Evolutionary conservation across 805 yeast genomes (phyloP).

Genomic region (Candida takata): DNA sequence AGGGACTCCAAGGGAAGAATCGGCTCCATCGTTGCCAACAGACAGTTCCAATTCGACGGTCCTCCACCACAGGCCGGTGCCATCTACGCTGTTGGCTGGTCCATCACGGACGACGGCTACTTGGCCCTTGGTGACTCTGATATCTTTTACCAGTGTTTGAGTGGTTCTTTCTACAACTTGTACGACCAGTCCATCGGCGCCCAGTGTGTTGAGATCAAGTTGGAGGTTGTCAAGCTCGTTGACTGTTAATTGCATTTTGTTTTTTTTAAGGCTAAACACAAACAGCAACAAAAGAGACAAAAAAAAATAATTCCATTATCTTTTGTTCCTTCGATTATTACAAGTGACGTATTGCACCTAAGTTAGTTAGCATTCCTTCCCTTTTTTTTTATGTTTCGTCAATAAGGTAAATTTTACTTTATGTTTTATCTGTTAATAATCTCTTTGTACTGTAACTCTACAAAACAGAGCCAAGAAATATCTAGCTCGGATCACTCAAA

Average conservation of each 20-base stretch:
- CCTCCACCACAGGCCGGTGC: slow-evolving; percentile 82
- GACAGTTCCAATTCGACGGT: slow-evolving; percentile 83
- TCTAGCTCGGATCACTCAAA: too few species aligned
- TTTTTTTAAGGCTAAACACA: too few species aligned
- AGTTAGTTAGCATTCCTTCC: too few species aligned
- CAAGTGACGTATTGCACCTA: too few species aligned
- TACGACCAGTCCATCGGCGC: slow-evolving; percentile 56
- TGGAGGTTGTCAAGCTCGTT: slow-evolving; percentile 51
- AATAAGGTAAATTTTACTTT: too few species aligned
- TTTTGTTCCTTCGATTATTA: too few species aligned
- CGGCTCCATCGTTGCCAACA: slow-evolving; percentile 75
- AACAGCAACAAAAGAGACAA: too few species aligned
- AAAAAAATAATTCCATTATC: too few species aligned
- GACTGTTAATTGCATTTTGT: slow-evolving; percentile 2
- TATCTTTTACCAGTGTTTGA: slow-evolving; percentile 64
- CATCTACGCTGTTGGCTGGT: slow-evolving; percentile 65
- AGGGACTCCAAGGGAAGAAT: slow-evolving; percentile 58
- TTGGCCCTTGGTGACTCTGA: slow-evolving; percentile 57
- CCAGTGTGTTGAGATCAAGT: slow-evolving; percentile 57
- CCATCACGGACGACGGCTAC: slow-evolving; percentile 43
- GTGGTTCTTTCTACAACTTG: slow-evolving; percentile 74
- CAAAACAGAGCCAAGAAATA: too few species aligned
- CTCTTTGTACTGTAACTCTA: too few species aligned
- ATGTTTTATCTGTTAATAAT: too few species aligned
- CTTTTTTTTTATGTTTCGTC: too few species aligned